Evolutionary conservation across 345 rosid species (phyloP).

Genomic region (Kandelia obovata): DNA sequence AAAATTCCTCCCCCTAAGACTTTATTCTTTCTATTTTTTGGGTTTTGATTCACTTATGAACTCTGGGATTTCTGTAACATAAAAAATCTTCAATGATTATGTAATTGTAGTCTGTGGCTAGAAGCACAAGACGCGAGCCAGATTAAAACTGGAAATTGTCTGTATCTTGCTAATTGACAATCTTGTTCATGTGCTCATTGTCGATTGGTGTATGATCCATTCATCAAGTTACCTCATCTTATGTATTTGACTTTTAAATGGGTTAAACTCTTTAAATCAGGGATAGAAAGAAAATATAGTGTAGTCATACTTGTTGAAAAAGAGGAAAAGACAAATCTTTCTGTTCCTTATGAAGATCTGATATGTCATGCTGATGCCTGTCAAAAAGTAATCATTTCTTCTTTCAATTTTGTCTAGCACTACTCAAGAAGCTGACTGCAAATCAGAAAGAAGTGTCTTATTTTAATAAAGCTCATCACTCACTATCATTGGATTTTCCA

Average conservation of each 20-base stretch:
- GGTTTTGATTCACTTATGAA: background rate
- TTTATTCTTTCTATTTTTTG: background rate
- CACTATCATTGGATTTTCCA: no score
- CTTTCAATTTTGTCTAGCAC: background rate
- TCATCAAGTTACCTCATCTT: no score
- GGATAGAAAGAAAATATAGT: background rate
- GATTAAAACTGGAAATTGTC: background rate
- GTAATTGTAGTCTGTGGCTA: no score
- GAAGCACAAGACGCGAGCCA: background rate
- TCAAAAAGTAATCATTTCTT: background rate
- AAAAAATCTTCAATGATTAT: background rate
- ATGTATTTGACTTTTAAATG: background rate
- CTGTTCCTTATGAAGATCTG: background rate
- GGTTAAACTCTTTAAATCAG: background rate
- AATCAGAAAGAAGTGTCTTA: background rate
- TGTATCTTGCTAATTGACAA: no score
- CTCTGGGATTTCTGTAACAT: background rate
- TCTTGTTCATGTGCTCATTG: no score
- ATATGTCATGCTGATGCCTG: constrained; percentile 1
- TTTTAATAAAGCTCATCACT: background rate
- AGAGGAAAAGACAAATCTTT: background rate
- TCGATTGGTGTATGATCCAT: no score
- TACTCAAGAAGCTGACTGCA: background rate
- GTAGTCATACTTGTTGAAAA: background rate
- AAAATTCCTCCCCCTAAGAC: background rate